These are phyloP conservation scores for Biscogniauxia marginata DNA, from an alignment of 2,329 filamentous ascomycete genomes.

Conservation along the genomic window DNA sequence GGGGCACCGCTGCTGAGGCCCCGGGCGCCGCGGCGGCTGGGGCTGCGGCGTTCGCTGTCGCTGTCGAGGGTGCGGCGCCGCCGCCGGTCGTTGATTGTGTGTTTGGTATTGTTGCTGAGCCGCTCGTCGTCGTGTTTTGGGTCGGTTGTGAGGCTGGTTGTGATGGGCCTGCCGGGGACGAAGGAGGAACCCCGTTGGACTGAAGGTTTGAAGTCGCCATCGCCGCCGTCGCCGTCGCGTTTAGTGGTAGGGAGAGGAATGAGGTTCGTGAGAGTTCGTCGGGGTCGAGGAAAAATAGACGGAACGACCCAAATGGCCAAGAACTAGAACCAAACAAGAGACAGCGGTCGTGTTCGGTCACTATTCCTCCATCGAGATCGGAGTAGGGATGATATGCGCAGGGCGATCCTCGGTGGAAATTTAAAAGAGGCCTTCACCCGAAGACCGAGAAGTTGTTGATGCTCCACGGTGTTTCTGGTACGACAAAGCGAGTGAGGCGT, in stretches of 20 bases:
- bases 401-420: too few relatives aligned
- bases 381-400: too few relatives aligned
- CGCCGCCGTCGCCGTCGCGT: conserved; percentile 29
- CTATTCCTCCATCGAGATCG: background rate
- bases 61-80: conserved; percentile 6
- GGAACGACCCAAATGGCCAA: too few relatives aligned
- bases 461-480: background rate
- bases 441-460: too few relatives aligned
- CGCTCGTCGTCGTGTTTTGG: conserved; percentile 20
- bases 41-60: conserved; percentile 9
- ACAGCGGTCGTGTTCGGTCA: too few relatives aligned
- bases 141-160: conserved; percentile 27
- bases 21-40: conserved; percentile 6
- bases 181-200: conserved; percentile 50
- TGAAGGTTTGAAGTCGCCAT: conserved; percentile 43
- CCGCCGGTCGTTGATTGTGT: conserved; percentile 19
- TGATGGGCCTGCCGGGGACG: conserved; percentile 37
- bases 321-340: too few relatives aligned
- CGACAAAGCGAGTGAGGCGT: background rate
- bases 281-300: background rate
- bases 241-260: background rate
- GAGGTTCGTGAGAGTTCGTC: background rate
- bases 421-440: too few relatives aligned
- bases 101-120: conserved; percentile 35
- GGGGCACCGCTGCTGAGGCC: conserved; percentile 19